phyloP scores from a whole-genome alignment of 129 eudicot genomes.

The Mikania micrantha region DNA sequence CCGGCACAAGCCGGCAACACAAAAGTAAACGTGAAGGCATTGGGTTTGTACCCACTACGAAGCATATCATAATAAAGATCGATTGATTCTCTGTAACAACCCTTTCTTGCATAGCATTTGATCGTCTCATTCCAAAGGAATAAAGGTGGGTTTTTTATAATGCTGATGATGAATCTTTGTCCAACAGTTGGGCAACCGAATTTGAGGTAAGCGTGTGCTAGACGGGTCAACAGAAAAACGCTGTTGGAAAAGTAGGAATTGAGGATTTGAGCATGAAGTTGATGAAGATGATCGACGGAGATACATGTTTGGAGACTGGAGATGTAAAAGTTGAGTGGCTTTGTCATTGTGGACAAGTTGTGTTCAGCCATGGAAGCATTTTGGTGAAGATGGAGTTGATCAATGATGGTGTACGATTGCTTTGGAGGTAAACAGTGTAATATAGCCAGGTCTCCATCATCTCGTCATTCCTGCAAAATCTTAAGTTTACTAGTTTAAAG shows the following conservation, averaged over 20 bases:
- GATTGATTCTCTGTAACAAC: constrained; percentile 21
- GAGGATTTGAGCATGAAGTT: constrained; percentile 27
- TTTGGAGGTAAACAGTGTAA: too few relatives aligned
- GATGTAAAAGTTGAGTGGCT: constrained; percentile 21
- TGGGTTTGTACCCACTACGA: constrained; percentile 17
- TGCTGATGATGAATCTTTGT: not conserved
- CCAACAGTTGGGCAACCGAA: not conserved
- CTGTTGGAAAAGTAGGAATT: constrained; percentile 7
- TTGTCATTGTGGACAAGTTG: not conserved
- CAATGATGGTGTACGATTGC: too few relatives aligned
- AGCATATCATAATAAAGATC: constrained; percentile 19
- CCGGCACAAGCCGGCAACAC: constrained; percentile 31
- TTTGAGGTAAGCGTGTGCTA: constrained; percentile 30
- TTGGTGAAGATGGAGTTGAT: too few relatives aligned
- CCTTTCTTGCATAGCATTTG: constrained; percentile 12
- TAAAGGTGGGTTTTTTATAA: constrained; percentile 23
- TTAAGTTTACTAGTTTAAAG: too few relatives aligned
- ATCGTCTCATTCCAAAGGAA: constrained; percentile 28
- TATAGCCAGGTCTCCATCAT: too few relatives aligned
- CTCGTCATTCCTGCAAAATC: too few relatives aligned
- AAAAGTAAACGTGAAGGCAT: constrained; percentile 32
- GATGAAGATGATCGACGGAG: constrained; percentile 16
- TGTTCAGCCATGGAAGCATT: not conserved
- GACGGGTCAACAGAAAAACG: constrained; percentile 25
- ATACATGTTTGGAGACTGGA: constrained; percentile 13